Evolutionary conservation across 345 rosid genomes (phyloP), one percentile per base, ranked within the genome.

Genomic region (Rhizophora apiculata): DNA sequence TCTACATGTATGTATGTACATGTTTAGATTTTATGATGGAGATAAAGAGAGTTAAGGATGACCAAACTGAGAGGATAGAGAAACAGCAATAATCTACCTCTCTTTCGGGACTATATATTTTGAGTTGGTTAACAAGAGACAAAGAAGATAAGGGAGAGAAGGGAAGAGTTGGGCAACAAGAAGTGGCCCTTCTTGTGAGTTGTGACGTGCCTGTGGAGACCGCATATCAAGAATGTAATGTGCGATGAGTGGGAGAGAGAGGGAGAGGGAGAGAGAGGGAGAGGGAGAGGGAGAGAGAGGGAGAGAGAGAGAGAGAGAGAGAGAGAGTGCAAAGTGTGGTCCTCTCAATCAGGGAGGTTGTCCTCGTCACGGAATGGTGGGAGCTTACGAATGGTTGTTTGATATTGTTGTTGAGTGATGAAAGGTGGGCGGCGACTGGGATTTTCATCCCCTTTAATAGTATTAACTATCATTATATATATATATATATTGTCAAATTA

Each of bases 371-470:
- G 58, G 27, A 73, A 65, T 64, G 78, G 72, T 64, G 83, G 73
- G 80, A 68, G 77, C 78, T 79, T 74, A 76, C 79, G 83, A 60
- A 68, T 69, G 73, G 52, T 64, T 39, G 76, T 74, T 71, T 31
- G 68, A 65, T 74, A 62, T 79, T 59, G 76, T 22, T 79, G 78
- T 77, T 70, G 65, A 75, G 51, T 62, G 80, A 68, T 65, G 72
- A 22, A 68, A 68, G 65, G 72, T 73, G 82, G 81, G 85, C 81
- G 81, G 81, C 78, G 76, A 60, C 64, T 67, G 64, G n/a, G 51
- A 31, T 61, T 52, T 72, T 7, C 3, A 3, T 11, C 18, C 49
- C 16, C 49, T 43, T 3, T 13, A 13, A 3, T 43, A 13, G 5
- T 43, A 43, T 11, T 43, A 43, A 13, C 48, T 39, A 39, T 3